phyloP scores from a whole-genome alignment of 2,329 filamentous ascomycete genomes.

The Paracoccidioides brasiliensis region DNA sequence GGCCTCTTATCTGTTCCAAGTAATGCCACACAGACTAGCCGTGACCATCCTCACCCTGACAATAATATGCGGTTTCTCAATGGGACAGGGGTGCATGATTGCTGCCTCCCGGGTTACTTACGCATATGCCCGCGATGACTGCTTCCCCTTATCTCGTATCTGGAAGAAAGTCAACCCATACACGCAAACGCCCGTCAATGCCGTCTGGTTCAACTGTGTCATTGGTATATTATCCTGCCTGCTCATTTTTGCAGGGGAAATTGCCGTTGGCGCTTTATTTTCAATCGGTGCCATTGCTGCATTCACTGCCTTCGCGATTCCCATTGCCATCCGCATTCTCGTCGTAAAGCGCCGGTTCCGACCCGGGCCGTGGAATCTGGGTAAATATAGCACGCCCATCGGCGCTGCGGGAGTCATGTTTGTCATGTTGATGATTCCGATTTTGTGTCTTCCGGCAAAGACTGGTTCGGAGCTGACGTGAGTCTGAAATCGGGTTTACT shows the following conservation, averaged over 20 bases:
- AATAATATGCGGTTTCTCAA: conserved; percentile 56
- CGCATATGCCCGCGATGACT: conserved; percentile 59
- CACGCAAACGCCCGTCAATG: conserved; percentile 56
- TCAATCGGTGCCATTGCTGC: conserved; percentile 56
- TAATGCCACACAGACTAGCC: conserved; percentile 47
- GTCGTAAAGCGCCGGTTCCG: conserved; percentile 48
- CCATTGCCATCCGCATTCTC: conserved; percentile 32
- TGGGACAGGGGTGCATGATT: conserved; percentile 63
- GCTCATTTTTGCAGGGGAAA: conserved; percentile 50
- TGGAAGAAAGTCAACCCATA: conserved; percentile 48
- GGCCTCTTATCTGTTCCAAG: conserved; percentile 55
- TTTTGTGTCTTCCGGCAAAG: conserved; percentile 50
- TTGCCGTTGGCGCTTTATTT: conserved; percentile 56
- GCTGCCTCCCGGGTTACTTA: conserved; percentile 55
- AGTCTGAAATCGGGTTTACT: conserved; percentile 6
- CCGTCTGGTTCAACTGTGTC: conserved; percentile 52
- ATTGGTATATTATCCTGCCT: conserved; percentile 49
- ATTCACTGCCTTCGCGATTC: conserved; percentile 41
- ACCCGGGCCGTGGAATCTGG: conserved; percentile 56
- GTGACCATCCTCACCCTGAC: conserved; percentile 52
- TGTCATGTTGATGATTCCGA: conserved; percentile 53
- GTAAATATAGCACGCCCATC: conserved; percentile 44
- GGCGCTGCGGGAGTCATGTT: conserved; percentile 46
- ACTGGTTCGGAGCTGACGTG: conserved; percentile 42
- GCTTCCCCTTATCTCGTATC: conserved; percentile 47